phyloP scores from a whole-genome alignment of 495 filamentous ascomycete genomes.

The Xylaria palmicola region DNA sequence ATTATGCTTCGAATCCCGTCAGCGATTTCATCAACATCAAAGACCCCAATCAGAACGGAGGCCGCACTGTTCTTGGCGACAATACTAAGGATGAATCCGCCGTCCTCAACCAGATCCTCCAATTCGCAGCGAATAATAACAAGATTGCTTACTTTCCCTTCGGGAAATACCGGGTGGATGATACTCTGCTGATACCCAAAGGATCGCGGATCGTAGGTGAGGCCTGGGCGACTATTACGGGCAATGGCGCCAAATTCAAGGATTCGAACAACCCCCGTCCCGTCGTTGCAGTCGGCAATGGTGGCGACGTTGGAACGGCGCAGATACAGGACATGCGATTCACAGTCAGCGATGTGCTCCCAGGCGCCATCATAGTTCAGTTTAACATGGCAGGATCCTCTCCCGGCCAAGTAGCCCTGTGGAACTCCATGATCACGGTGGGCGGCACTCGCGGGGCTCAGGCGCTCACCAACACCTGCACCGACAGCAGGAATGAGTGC shows the following conservation, averaged over 20 bases:
- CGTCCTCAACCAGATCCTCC: constrained; percentile 40
- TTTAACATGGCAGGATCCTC: constrained; percentile 58
- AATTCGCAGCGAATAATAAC: constrained; percentile 30
- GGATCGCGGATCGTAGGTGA: constrained; percentile 54
- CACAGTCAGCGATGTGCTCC: constrained; percentile 43
- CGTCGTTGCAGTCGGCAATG: constrained; percentile 57
- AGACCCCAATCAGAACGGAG: constrained; percentile 42
- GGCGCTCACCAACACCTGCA: constrained; percentile 38
- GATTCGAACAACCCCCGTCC: constrained; percentile 50
- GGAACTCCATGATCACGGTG: constrained; percentile 61
- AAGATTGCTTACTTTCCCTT: constrained; percentile 50
- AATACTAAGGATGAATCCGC: constrained; percentile 37
- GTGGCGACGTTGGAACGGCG: constrained; percentile 54
- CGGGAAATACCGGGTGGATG: constrained; percentile 49
- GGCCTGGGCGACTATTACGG: constrained; percentile 48
- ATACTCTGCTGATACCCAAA: constrained; percentile 52
- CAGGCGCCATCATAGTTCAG: constrained; percentile 51
- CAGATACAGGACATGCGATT: constrained; percentile 60
- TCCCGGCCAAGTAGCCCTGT: constrained; percentile 59
- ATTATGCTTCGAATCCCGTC: constrained; percentile 34
- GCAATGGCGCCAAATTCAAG: constrained; percentile 51
- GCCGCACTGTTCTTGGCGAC: constrained; percentile 37
- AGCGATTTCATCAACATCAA: constrained; percentile 46
- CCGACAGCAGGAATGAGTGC: constrained; percentile 41
- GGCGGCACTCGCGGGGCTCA: constrained; percentile 55